Percentiles rank a stretch among this genome's conserved stretches.
These are phyloP conservation scores for Pseudogymnoascus sp. DNA, from an alignment of 2,329 filamentous ascomycete species.

Conservation along the genomic window DNA sequence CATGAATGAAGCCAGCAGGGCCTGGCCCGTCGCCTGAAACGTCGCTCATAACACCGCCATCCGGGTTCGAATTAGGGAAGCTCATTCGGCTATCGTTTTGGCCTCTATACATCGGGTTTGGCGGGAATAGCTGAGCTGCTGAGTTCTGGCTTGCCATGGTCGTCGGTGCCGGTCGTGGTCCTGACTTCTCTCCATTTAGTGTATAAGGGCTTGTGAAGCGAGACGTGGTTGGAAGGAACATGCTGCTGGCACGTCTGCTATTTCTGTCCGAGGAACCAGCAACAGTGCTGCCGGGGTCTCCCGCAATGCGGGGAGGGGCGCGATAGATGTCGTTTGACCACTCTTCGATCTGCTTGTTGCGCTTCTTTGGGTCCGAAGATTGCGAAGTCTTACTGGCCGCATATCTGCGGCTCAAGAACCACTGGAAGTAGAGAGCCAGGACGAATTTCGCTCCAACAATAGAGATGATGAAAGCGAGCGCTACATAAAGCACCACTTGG, in stretches of 20 bases:
- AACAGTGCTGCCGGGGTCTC: conserved; percentile 62
- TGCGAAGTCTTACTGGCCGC: conserved; percentile 81
- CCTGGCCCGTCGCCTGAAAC: conserved; percentile 63
- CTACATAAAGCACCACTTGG: conserved; percentile 92
- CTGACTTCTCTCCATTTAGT: conserved; percentile 54
- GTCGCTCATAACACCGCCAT: conserved; percentile 44
- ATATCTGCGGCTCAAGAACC: conserved; percentile 87
- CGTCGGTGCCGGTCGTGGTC: conserved; percentile 58
- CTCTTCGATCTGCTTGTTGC: conserved; percentile 90
- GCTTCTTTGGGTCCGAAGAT: conserved; percentile 71
- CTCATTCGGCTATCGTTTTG: conserved; percentile 58
- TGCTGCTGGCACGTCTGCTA: conserved; percentile 70
- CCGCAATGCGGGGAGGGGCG: conserved; percentile 74
- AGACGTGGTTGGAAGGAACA: conserved; percentile 85
- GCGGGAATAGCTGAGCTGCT: conserved; percentile 64
- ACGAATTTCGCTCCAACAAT: conserved; percentile 82
- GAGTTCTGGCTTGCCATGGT: conserved; percentile 89
- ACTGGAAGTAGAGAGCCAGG: conserved; percentile 88
- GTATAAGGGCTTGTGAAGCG: conserved; percentile 89
- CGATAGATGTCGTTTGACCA: conserved; percentile 98
- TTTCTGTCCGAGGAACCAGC: conserved; percentile 56
- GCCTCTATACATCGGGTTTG: conserved; percentile 65
- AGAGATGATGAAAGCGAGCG: conserved; percentile 82
- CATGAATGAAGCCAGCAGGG: conserved; percentile 91
- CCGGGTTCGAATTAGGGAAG: conserved; percentile 56